Percentiles rank a stretch among this genome's conserved stretches.
phyloP scores from a whole-genome alignment of 257 asterid species.

The Solanum arcanum region DNA sequence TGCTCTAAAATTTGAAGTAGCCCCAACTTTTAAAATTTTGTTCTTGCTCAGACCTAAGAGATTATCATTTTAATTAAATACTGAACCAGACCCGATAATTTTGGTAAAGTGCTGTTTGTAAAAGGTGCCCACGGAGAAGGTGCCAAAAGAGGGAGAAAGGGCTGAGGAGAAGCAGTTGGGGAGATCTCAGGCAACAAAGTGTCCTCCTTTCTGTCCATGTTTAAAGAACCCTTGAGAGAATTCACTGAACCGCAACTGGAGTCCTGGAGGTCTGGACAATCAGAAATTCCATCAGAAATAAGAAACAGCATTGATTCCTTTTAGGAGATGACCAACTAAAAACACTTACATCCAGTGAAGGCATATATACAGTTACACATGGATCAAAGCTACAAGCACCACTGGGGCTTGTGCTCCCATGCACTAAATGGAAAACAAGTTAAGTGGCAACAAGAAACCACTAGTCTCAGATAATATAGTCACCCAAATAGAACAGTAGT shows the following conservation, averaged over 20 bases:
- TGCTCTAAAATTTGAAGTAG: background rate
- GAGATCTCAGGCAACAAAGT: conserved; percentile 52
- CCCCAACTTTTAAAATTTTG: background rate
- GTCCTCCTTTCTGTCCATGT: conserved; percentile 32
- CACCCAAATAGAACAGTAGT: background rate
- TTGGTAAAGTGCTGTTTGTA: conserved; percentile 80
- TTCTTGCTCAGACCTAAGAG: background rate
- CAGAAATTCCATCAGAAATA: conserved; percentile 2
- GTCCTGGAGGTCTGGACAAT: conserved; percentile 41
- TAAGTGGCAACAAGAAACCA: background rate
- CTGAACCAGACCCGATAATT: conserved; percentile 68
- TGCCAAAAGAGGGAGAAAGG: conserved; percentile 86
- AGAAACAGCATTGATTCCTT: background rate
- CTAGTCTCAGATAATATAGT: background rate
- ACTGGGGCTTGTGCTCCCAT: background rate
- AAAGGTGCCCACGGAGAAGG: conserved; percentile 95
- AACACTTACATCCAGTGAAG: background rate
- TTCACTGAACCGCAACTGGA: conserved; percentile 17
- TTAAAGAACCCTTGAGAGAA: conserved; percentile 19
- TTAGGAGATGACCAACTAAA: background rate
- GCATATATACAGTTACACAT: background rate
- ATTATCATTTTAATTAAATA: background rate
- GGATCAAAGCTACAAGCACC: background rate
- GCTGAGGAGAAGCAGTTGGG: conserved; percentile 66
- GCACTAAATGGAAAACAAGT: background rate